phyloP scores from a whole-genome alignment of 73 alveolate species.

The Paramecium tetraurelia region DNA sequence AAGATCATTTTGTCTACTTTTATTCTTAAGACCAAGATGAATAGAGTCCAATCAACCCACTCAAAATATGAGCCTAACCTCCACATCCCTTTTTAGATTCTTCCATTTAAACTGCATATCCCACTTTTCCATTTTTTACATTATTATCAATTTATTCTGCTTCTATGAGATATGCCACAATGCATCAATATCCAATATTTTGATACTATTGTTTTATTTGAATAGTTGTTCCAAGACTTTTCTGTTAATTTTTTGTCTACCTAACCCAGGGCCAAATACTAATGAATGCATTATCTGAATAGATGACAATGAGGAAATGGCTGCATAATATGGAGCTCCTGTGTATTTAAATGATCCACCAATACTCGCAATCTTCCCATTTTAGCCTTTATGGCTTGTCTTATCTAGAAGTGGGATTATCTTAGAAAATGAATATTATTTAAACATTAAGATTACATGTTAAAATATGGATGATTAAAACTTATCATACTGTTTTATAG shows the following conservation, averaged over 20 bases:
- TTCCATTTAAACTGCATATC: conserved; percentile 65
- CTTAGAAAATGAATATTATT: neutral
- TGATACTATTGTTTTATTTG: conserved; percentile 50
- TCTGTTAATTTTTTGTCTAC: conserved; percentile 76
- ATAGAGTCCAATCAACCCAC: conserved; percentile 84
- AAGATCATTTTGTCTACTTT: neutral
- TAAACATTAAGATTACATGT: neutral
- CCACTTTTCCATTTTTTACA: conserved; percentile 86
- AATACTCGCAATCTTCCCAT: conserved; percentile 88
- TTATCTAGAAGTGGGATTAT: neutral
- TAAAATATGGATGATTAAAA: neutral
- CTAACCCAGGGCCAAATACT: conserved; percentile 94
- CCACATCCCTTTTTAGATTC: conserved; percentile 95
- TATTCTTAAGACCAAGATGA: conserved; percentile 63
- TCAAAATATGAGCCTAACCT: conserved; percentile 95
- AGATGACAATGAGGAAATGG: conserved; percentile 79
- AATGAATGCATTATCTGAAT: conserved; percentile 77
- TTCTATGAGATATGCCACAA: conserved; percentile 72
- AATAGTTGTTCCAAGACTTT: conserved; percentile 66
- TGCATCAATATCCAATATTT: conserved; percentile 95
- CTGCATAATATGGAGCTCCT: conserved; percentile 98
- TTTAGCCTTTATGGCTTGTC: conserved; percentile 82
- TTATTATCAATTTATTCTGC: conserved; percentile 1
- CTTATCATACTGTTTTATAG: neutral
- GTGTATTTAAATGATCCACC: conserved; percentile 97